Evolutionary conservation across 1,284 basidiomycete genomes (phyloP).

Genomic region (Heliocybe sulcata): DNA sequence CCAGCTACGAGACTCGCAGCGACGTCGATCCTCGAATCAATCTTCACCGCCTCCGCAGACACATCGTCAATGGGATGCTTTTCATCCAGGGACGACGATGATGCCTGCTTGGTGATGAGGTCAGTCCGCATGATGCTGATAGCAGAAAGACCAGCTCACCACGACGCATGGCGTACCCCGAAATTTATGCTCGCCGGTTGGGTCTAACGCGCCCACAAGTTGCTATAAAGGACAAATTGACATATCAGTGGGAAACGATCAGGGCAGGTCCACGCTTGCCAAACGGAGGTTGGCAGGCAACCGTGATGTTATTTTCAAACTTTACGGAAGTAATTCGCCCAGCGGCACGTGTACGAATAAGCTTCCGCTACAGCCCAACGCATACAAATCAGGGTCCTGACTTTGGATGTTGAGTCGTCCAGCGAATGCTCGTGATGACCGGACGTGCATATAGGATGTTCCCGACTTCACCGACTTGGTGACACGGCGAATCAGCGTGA

Average conservation of each 20-base stretch:
- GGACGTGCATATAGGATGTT: too few species aligned
- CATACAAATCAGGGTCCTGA: too few species aligned
- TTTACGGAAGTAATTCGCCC: neutral
- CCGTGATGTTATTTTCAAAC: too few species aligned
- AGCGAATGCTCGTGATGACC: too few species aligned
- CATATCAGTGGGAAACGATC: neutral
- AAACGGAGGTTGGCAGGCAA: neutral
- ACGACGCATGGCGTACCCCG: neutral
- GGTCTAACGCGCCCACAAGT: neutral
- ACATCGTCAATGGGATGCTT: neutral
- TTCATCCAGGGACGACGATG: neutral
- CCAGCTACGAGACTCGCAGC: constrained; percentile 14
- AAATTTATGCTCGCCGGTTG: neutral
- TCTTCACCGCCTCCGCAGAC: neutral
- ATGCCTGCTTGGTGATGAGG: neutral
- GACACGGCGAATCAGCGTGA: too few species aligned
- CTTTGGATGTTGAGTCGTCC: too few species aligned
- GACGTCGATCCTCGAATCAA: constrained; percentile 13
- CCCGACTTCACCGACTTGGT: too few species aligned
- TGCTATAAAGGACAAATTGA: neutral
- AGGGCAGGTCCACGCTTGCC: neutral
- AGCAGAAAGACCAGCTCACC: too few species aligned
- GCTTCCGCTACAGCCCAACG: too few species aligned
- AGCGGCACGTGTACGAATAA: too few species aligned
- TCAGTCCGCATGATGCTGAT: neutral